Conservation (phyloP, 495 filamentous ascomycete species). For the Podospora pseudoanserina region DNA sequence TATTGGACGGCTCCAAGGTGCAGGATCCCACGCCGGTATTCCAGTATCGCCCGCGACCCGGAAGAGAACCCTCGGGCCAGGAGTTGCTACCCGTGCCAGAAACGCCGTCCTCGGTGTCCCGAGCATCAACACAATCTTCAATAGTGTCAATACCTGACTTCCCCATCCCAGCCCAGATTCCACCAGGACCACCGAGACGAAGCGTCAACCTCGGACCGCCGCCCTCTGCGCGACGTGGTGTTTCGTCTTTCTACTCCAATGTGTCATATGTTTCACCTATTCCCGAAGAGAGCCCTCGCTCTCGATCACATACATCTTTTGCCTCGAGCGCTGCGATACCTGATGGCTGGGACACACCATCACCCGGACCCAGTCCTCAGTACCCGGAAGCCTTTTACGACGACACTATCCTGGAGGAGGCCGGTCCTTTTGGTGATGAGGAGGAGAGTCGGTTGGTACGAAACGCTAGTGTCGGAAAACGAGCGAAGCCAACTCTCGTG, state of each 20-base stretch:
- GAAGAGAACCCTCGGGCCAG: constrained; percentile 27
- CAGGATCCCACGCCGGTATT: constrained; percentile 51
- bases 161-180: constrained; percentile 46
- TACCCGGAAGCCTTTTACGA: constrained; percentile 47
- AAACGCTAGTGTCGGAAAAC: constrained; percentile 72
- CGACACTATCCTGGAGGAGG: constrained; percentile 49
- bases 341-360: constrained; percentile 55
- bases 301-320: constrained; percentile 63
- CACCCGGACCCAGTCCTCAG: constrained; percentile 40
- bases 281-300: constrained; percentile 68
- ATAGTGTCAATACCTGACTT: constrained; percentile 60
- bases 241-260: constrained; percentile 68
- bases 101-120: constrained; percentile 40
- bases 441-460: constrained; percentile 66
- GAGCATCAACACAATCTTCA: constrained; percentile 53
- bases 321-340: constrained; percentile 82
- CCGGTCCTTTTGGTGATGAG: constrained; percentile 47
- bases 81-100: constrained; percentile 34
- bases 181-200: constrained; percentile 43
- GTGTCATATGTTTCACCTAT: constrained; percentile 83
- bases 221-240: constrained; percentile 65
- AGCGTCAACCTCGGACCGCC: constrained; percentile 60
- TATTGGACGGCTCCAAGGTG: constrained; percentile 47
- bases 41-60: constrained; percentile 46
- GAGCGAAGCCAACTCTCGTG: constrained; percentile 67